phyloP scores from a whole-genome alignment of 2,329 filamentous ascomycete genomes.

The Calonectria fujianensis region DNA sequence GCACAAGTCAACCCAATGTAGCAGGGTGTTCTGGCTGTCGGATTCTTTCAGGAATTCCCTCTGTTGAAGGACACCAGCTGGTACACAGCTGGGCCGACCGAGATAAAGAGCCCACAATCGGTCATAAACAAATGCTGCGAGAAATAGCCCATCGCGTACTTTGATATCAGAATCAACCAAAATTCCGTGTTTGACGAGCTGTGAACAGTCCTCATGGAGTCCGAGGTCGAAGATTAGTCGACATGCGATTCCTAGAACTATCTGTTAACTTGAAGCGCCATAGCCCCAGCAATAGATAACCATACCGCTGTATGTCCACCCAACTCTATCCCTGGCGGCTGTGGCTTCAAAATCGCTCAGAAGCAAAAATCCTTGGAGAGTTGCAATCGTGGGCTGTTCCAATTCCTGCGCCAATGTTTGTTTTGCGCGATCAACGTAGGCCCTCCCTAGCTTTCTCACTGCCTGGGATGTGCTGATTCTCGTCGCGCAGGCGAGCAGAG shows the following conservation, averaged over 20 bases:
- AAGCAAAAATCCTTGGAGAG: slow-evolving; percentile 20
- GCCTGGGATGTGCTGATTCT: slow-evolving; percentile 27
- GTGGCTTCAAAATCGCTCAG: slow-evolving; percentile 33
- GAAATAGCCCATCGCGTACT: slow-evolving; percentile 12
- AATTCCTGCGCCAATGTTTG: slow-evolving; percentile 8
- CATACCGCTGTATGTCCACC: slow-evolving; percentile 28
- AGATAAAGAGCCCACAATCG: slow-evolving; percentile 30
- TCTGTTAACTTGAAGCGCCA: neutral
- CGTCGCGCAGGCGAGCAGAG: slow-evolving; percentile 27
- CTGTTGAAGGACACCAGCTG: neutral
- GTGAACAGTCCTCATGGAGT: slow-evolving; percentile 26
- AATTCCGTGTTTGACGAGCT: slow-evolving; percentile 16
- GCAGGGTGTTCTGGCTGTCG: neutral
- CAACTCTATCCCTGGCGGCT: slow-evolving; percentile 22
- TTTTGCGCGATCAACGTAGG: slow-evolving; percentile 28
- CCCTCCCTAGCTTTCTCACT: slow-evolving; percentile 19
- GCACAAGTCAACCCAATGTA: slow-evolving; percentile 13
- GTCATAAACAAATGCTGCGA: slow-evolving; percentile 23
- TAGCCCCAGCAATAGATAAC: accelerated
- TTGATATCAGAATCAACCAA: neutral
- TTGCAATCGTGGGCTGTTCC: slow-evolving; percentile 27
- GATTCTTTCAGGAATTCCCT: neutral
- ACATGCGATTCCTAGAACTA: slow-evolving; percentile 25
- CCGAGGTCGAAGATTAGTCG: slow-evolving; percentile 29
- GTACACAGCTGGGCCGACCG: slow-evolving; percentile 27